phyloP scores from a whole-genome alignment of 805 yeast genomes.

The Metschnikowia arizonensis region DNA sequence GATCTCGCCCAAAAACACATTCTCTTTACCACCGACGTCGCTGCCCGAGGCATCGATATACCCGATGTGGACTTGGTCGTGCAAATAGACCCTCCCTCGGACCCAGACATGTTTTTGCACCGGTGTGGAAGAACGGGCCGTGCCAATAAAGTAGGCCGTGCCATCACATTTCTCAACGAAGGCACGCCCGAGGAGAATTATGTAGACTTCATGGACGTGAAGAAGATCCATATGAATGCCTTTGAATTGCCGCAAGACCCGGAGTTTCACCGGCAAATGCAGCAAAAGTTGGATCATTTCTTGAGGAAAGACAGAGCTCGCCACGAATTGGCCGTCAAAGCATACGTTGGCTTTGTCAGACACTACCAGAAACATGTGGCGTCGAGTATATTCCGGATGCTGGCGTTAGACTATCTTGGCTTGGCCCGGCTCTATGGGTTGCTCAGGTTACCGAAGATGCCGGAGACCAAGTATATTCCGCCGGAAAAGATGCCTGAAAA shows the following conservation, averaged over 20 bases:
- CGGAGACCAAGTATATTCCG: constrained; percentile 61
- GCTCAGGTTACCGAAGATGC: constrained; percentile 88
- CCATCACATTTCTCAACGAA: constrained; percentile 64
- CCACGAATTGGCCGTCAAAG: constrained; percentile 73
- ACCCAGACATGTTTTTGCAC: constrained; percentile 86
- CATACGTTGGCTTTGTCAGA: constrained; percentile 79
- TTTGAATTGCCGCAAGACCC: constrained; percentile 24
- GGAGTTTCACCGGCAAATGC: constrained; percentile 27
- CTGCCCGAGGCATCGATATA: constrained; percentile 94
- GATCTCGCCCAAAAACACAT: constrained; percentile 48
- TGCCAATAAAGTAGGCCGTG: constrained; percentile 80
- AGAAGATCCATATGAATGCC: constrained; percentile 49
- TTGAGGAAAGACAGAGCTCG: constrained; percentile 68
- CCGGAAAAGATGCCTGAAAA: constrained; percentile 53
- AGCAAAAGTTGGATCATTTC: constrained; percentile 43
- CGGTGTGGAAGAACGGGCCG: constrained; percentile 95
- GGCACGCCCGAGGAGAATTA: constrained; percentile 79
- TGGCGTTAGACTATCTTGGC: constrained; percentile 64
- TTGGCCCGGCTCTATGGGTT: constrained; percentile 76
- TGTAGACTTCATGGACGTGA: constrained; percentile 73
- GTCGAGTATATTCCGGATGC: constrained; percentile 76
- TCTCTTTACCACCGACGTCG: constrained; percentile 93
- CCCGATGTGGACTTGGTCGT: constrained; percentile 91
- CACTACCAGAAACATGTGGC: constrained; percentile 88
- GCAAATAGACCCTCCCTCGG: constrained; percentile 94